Evolutionary conservation across 73 alveolate species (phyloP), one percentile per base, ranked within the genome.

Genomic region (Paramecium bursaria): DNA sequence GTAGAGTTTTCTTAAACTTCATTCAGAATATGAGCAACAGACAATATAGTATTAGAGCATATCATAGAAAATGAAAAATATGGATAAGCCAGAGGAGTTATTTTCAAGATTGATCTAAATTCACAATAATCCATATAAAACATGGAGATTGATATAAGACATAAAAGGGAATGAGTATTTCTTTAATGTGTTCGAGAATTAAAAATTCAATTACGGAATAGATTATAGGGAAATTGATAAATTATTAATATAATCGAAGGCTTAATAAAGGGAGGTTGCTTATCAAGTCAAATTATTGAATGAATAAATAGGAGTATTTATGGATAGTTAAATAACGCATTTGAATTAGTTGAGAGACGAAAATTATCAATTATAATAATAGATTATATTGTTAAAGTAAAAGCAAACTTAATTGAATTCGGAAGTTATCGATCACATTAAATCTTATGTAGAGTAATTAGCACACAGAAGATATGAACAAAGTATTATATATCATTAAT

Each of bases 191-290:
- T 57, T 57, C 33, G 76, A 57, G 15, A 57, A 57, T 15, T 57
- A 57, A 27, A 57, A 57, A 21, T 50, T 30, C 33, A 57, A n/a
- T 9, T 57, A 57, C 33, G 76, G 76, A 2, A 57, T 57, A 30
- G 33, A 57, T 57, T 57, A 57, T 57, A 23, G 76, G 33, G 76
- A 57, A 57, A 57, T 57, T 1, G 76, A 57, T 57, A 57, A 57
- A 17, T 30, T 57, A 4, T 23, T 57, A 10, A 4, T 57, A 0
- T 50, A 57, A 57, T 57, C 48, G 19, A 57, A 57, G 9, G 26
- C 76, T 27, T 13, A 30, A n/a, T 11, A 57, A 57, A 57, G 76
- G 30, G 76, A 57, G 33, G 49, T 57, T 1, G 17, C 17, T 23
- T 27, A 57, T 29, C 33, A 26, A n/a, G n/a, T 48, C 13, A 30